phyloP scores from a whole-genome alignment of 306 rosid species.

The Castanopsis chinensis region DNA sequence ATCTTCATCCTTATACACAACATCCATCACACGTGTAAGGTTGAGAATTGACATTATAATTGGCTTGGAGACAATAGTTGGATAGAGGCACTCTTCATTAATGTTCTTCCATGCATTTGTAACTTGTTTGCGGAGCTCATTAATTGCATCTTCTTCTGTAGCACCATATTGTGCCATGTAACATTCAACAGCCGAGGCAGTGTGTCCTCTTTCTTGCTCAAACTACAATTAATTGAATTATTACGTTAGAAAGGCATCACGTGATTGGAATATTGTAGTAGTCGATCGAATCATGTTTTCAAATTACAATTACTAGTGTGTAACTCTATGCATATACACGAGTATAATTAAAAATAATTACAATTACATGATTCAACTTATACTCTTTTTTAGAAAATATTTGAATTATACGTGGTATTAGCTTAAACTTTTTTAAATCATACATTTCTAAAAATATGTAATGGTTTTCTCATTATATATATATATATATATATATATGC shows the following conservation, averaged over 20 bases:
- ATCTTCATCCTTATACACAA: background rate
- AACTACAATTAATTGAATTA: background rate
- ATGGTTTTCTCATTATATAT: too few relatives aligned
- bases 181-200: conserved; percentile 28
- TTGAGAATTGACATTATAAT: conserved; percentile 32
- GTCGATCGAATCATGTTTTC: background rate
- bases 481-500: too few relatives aligned
- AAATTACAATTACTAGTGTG: background rate
- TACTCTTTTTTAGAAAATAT: too few relatives aligned
- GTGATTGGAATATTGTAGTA: background rate
- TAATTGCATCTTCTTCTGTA: background rate
- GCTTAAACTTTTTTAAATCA: too few relatives aligned
- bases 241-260: background rate
- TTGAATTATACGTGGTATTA: background rate
- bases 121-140: background rate
- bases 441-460: too few relatives aligned
- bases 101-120: conserved; percentile 37
- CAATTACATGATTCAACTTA: too few relatives aligned
- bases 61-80: conserved; percentile 18
- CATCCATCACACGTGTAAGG: conserved; percentile 26
- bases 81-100: conserved; percentile 35
- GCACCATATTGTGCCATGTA: conserved; percentile 20
- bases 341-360: too few relatives aligned
- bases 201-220: conserved; percentile 32
- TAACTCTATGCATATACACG: too few relatives aligned